Conservation (phyloP, 805 yeast species). For the Hanseniaspora nectarophila region DNA sequence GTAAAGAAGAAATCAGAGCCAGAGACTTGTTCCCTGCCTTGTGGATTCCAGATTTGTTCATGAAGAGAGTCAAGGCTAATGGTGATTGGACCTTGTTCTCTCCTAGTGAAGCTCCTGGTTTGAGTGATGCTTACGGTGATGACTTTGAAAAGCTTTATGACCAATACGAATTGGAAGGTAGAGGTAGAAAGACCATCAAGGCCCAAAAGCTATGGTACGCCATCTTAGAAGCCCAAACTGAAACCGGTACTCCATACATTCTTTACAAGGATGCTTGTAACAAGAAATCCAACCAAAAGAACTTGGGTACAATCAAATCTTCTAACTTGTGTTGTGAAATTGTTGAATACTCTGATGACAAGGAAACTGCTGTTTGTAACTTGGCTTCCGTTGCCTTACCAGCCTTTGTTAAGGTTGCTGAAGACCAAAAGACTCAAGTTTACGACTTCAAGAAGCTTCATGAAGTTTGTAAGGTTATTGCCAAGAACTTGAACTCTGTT, state of each 20-base stretch:
- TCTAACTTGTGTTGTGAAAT: conserved; percentile 92
- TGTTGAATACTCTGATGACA: conserved; percentile 81
- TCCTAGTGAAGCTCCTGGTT: conserved; percentile 79
- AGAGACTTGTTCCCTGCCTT: conserved; percentile 85
- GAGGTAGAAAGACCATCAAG: conserved; percentile 50
- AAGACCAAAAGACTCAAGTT: conserved; percentile 34
- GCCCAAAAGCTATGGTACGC: conserved; percentile 90
- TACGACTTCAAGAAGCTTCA: conserved; percentile 71
- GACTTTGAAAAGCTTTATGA: conserved; percentile 64
- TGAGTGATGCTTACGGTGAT: conserved; percentile 71
- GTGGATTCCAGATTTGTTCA: conserved; percentile 91
- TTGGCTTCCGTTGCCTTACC: conserved; percentile 87
- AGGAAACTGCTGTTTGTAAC: conserved; percentile 92
- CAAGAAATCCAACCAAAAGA: conserved; percentile 75
- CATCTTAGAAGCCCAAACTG: conserved; percentile 83
- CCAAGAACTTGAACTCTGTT: conserved; percentile 65
- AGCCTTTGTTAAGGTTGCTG: conserved; percentile 45
- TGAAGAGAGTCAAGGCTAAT: conserved; percentile 73
- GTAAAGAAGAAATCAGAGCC: conserved; percentile 87
- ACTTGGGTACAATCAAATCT: conserved; percentile 82
- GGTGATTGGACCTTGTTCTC: conserved; percentile 83
- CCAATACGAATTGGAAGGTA: conserved; percentile 58
- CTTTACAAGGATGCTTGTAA: conserved; percentile 89
- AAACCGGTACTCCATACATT: conserved; percentile 93
- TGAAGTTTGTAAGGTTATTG: conserved; percentile 60